Percentiles rank a stretch among this genome's conserved stretches.
Evolutionary conservation across 2,329 filamentous ascomycete genomes (phyloP).

Genomic region (Microcyclospora tardicrescens): DNA sequence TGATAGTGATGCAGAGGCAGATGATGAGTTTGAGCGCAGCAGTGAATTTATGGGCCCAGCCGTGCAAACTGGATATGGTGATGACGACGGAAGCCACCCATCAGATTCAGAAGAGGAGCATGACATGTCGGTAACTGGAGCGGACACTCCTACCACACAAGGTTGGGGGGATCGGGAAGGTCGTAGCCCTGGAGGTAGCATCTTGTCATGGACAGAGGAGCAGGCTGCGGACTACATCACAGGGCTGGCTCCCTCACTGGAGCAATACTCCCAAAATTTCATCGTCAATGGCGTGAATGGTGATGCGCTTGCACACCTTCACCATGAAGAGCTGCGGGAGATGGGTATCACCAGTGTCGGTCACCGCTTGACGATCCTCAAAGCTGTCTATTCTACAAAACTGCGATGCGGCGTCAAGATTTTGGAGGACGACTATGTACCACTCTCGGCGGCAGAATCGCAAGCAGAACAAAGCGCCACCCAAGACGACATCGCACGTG

Average conservation of each 20-base stretch:
- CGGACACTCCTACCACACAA: conserved; percentile 64
- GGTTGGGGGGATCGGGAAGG: conserved; percentile 23
- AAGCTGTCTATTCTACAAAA: conserved; percentile 93
- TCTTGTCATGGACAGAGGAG: conserved; percentile 69
- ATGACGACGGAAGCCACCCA: conserved; percentile 46
- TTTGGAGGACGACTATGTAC: conserved; percentile 87
- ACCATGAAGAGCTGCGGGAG: conserved; percentile 87
- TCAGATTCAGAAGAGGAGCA: conserved; percentile 33
- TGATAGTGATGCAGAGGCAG: conserved; percentile 64
- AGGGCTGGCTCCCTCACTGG: conserved; percentile 16
- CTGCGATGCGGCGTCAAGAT: conserved; percentile 83
- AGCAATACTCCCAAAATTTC: conserved; percentile 22
- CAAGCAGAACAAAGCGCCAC: conserved; percentile 76
- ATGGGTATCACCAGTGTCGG: conserved; percentile 90
- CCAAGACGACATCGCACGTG: conserved; percentile 79
- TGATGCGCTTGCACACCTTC: conserved; percentile 75
- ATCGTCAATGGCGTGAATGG: conserved; percentile 89
- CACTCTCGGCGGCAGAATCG: conserved; percentile 78
- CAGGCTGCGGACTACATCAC: conserved; percentile 84
- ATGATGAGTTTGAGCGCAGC: conserved; percentile 72
- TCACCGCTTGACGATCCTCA: conserved; percentile 86
- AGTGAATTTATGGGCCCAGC: conserved; percentile 43
- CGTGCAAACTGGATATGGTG: conserved; percentile 51
- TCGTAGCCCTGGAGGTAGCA: conserved; percentile 55
- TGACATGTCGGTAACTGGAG: conserved; percentile 27